phyloP scores from a whole-genome alignment of 306 rosid genomes.

The Vigna hirtella region DNA sequence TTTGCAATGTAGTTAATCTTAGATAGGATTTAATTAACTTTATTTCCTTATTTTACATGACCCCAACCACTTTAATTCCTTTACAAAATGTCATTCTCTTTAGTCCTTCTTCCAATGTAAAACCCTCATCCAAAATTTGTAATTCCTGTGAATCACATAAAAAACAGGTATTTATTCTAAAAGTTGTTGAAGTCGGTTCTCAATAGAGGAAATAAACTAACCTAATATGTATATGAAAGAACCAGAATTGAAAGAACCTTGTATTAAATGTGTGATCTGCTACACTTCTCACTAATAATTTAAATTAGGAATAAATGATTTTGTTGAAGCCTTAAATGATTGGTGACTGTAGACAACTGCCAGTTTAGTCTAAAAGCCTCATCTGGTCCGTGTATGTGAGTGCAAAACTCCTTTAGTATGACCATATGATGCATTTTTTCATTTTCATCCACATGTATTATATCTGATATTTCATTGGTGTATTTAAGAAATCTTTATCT shows the following conservation, averaged over 20 bases:
- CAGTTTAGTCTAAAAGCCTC: background rate
- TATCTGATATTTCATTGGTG: background rate
- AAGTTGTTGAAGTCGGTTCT: background rate
- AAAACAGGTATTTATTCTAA: background rate
- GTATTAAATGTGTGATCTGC: background rate
- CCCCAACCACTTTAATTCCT: background rate
- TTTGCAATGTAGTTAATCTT: background rate
- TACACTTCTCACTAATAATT: background rate
- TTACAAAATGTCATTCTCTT: background rate
- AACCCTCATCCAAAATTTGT: background rate
- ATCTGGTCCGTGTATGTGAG: background rate
- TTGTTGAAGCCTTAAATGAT: background rate
- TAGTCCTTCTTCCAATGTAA: background rate
- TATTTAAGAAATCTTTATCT: background rate
- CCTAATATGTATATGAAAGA: background rate
- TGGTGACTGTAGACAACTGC: background rate
- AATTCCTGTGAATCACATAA: background rate
- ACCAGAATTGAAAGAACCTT: background rate
- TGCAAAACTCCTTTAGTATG: background rate
- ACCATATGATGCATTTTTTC: background rate
- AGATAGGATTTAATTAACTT: background rate
- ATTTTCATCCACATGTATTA: background rate
- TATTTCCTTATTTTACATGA: background rate
- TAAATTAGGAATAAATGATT: background rate
- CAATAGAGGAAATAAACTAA: background rate